These are phyloP conservation scores for Entomortierella parvispora DNA, from an alignment of 192 early-diverging fungal species.

Conservation along the genomic window DNA sequence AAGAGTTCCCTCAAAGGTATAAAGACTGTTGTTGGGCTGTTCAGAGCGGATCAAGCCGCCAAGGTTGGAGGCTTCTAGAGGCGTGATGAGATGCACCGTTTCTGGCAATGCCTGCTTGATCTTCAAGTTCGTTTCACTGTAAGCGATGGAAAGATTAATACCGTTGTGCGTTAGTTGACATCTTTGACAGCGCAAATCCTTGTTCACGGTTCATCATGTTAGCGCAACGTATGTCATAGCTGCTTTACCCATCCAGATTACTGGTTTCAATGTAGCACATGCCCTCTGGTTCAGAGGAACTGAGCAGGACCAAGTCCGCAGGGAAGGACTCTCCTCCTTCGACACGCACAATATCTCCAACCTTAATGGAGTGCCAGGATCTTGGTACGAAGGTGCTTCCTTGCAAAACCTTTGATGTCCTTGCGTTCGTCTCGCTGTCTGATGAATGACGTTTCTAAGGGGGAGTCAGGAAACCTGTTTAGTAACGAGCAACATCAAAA, in stretches of 20 bases:
- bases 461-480: no score
- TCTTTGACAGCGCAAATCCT: no score
- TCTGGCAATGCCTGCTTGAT: slow-evolving; percentile 94
- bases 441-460: slow-evolving; percentile 75
- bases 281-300: slow-evolving; percentile 94
- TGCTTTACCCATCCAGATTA: slow-evolving; percentile 89
- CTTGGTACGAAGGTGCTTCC: slow-evolving; percentile 77
- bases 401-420: slow-evolving; percentile 67
- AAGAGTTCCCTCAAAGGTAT: slow-evolving; percentile 91
- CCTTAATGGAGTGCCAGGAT: slow-evolving; percentile 82
- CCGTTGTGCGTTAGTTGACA: no score
- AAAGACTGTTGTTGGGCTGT: slow-evolving; percentile 95
- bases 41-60: slow-evolving; percentile 89
- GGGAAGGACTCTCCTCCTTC: slow-evolving; percentile 91
- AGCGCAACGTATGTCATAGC: no score
- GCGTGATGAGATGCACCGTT: slow-evolving; percentile 78
- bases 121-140: slow-evolving; percentile 96
- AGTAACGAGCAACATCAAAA: no score
- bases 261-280: slow-evolving; percentile 98
- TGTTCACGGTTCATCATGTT: no score
- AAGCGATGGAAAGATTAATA: slow-evolving; percentile 4
- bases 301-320: slow-evolving; percentile 91
- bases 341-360: slow-evolving; percentile 93
- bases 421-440: slow-evolving; percentile 78
- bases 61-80: slow-evolving; percentile 69